phyloP scores from a whole-genome alignment of 169 alveolate genomes.

The Plasmodium gaboni region DNA sequence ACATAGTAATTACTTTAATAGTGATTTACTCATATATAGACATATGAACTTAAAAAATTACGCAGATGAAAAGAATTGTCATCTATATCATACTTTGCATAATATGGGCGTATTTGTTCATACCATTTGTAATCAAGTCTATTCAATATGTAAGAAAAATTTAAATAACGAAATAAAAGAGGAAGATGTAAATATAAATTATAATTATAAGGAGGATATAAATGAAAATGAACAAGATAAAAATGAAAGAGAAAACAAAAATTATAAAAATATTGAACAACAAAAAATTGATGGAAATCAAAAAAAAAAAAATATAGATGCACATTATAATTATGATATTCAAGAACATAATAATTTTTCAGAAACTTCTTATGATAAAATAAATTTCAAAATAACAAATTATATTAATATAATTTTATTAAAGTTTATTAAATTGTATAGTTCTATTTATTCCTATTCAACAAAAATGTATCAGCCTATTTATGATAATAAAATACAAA shows the following conservation, averaged over 20 bases:
- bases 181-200: constrained; percentile 4
- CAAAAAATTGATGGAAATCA: neutral
- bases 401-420: constrained; percentile 45
- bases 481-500: constrained; percentile 9
- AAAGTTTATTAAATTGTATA: constrained; percentile 45
- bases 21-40: constrained; percentile 44
- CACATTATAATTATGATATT: no score
- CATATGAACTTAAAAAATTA: constrained; percentile 27
- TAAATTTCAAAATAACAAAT: constrained; percentile 33
- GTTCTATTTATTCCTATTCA: constrained; percentile 36
- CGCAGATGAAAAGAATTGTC: neutral
- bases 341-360: neutral
- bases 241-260: neutral
- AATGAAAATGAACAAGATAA: neutral
- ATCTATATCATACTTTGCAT: constrained; percentile 45
- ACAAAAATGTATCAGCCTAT: constrained; percentile 16
- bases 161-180: neutral
- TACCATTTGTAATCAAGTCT: constrained; percentile 22
- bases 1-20: constrained; percentile 19
- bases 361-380: constrained; percentile 17
- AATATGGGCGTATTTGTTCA: constrained; percentile 37
- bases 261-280: neutral
- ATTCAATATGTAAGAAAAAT: no score
- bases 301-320: neutral
- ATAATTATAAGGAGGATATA: neutral